Evolutionary conservation across 345 rosid genomes (phyloP), one percentile per base, ranked within the genome.

Genomic region (Microcos paniculata): DNA sequence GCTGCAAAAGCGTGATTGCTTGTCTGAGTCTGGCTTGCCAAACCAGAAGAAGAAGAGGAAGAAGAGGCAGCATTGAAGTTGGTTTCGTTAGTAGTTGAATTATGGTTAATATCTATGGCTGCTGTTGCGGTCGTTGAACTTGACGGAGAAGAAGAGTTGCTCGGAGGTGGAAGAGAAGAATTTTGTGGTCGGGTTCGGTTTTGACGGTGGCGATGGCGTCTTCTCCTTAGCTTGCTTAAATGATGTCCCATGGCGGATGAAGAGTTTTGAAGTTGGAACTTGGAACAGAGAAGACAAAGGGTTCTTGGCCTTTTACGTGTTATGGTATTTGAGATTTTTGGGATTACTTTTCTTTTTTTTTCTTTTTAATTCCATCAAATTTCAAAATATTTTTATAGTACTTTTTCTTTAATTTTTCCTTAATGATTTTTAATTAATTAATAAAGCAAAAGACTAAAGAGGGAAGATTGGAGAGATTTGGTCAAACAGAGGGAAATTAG

Each of bases 241-340:
- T 51, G 21, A 66, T 66, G 71, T 43, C 71, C 71, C 71, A 66
- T 66, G 71, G 53, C 2, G 56, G 56, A 51, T 35, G 23, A 51
- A 1, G 56, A 16, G 19, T 2, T 15, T 2, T 15, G 52, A 48
- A 19, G 14, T 48, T 48, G 3, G 19, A 43, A 35, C 40, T 35
- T 35, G 40, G 40, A 35, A 35, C 40, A 35, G 52, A 64, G 15
- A 16, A 42, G 16, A 42, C 13, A 48, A 42, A 23, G 26, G 46
- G 1, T 63, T 63, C n/a, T 63, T n/a, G 69, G 65, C 42, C 15
- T 61, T 63, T 38, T 38, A 63, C 19, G 68, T 63, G 68, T 63
- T 63, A 4, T 38, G 67, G 67, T 46, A 23, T n/a, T 64, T 42
- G 19, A 31, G 70, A 42, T n/a, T n/a, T 31, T 42, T 40, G 70